Percentiles rank a stretch among this genome's conserved stretches.
Evolutionary conservation across 306 rosid species (phyloP).

Genomic region (Mimosa bimucronata): DNA sequence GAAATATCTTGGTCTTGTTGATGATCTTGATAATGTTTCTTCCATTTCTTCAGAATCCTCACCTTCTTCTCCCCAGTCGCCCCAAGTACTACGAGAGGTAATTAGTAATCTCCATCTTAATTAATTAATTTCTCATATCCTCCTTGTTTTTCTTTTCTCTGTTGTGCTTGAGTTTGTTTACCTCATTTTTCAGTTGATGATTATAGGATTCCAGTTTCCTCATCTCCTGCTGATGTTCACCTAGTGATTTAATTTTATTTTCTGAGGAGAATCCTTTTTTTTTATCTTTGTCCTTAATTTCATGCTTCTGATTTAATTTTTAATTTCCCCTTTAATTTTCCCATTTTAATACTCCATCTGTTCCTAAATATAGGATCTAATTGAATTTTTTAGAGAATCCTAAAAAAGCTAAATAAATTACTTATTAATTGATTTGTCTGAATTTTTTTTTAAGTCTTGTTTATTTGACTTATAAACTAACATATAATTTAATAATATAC

Average conservation of each 20-base stretch:
- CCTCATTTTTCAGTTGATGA: conserved; percentile 9
- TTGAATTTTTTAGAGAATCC: no score
- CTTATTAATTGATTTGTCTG: no score
- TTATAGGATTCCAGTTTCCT: not conserved
- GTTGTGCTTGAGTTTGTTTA: not conserved
- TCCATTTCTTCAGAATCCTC: conserved; percentile 51
- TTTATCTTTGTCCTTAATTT: not conserved
- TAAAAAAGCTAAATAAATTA: no score
- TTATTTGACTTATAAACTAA: no score
- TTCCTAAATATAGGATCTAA: no score
- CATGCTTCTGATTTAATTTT: not conserved
- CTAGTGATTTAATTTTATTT: not conserved
- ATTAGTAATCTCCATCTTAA: not conserved
- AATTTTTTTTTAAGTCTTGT: no score
- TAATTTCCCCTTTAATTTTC: not conserved
- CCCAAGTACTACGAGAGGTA: conserved; percentile 46
- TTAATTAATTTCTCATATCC: not conserved
- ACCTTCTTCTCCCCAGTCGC: conserved; percentile 32
- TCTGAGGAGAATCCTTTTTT: no score
- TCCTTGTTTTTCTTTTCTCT: not conserved
- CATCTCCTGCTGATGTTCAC: not conserved
- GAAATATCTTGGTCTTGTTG: conserved; percentile 73
- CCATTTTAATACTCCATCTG: not conserved
- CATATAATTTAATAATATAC: no score
- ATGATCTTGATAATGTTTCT: conserved; percentile 48